Evolutionary conservation across 2,329 filamentous ascomycete genomes (phyloP).

Genomic region (Albifimbria verrucaria): DNA sequence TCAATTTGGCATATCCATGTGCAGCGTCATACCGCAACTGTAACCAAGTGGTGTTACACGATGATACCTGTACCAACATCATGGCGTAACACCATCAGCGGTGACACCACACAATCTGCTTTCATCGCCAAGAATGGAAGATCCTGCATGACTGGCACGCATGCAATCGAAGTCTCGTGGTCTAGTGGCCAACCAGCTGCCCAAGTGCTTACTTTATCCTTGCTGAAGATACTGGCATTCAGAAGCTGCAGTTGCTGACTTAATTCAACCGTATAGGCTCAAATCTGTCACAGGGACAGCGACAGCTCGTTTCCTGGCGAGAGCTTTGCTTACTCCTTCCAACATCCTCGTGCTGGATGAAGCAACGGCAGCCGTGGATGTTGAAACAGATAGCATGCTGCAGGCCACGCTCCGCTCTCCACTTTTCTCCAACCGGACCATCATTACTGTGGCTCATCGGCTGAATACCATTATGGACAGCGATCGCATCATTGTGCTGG

Average conservation of each 20-base stretch:
- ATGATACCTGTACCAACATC: background rate
- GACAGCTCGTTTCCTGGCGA: conserved; percentile 91
- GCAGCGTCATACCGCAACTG: background rate
- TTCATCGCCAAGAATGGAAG: conserved; percentile 6
- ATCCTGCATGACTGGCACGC: conserved; percentile 32
- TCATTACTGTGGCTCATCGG: conserved; percentile 96
- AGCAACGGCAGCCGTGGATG: conserved; percentile 76
- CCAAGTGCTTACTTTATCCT: conserved; percentile 4
- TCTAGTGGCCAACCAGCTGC: conserved; percentile 8
- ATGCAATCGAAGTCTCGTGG: conserved; percentile 29
- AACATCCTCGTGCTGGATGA: conserved; percentile 97
- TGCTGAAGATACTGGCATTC: conserved; percentile 3
- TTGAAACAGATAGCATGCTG: conserved; percentile 65
- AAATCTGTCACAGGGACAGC: conserved; percentile 92
- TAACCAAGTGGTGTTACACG: background rate
- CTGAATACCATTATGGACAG: conserved; percentile 93
- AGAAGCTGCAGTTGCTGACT: conserved; percentile 4
- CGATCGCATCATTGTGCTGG: conserved; percentile 90
- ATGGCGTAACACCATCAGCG: background rate
- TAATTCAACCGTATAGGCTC: conserved; percentile 57
- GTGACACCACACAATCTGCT: background rate
- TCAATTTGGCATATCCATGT: conserved; percentile 12
- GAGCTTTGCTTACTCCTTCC: conserved; percentile 89
- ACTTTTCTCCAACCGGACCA: conserved; percentile 84
- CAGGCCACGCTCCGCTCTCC: conserved; percentile 61